These are phyloP conservation scores for Lepidium africanum DNA, from an alignment of 345 rosid species.

Conservation along the genomic window DNA sequence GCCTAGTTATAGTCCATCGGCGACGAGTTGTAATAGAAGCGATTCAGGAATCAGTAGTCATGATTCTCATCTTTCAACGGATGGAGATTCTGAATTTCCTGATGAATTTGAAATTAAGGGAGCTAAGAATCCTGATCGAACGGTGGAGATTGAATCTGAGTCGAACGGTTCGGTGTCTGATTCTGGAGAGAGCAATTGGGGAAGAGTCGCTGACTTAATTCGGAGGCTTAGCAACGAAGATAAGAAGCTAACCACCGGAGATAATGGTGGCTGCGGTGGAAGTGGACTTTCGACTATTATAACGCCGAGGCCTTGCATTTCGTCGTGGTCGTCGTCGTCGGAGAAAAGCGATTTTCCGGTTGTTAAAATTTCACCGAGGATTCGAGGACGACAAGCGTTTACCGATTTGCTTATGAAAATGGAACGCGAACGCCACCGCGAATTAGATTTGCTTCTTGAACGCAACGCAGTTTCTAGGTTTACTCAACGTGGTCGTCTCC, in stretches of 20 bases:
- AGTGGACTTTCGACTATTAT: constrained; percentile 5
- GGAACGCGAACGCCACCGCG: constrained; percentile 56
- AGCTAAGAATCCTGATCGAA: not conserved
- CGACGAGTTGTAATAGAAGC: not conserved
- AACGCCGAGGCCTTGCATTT: constrained; percentile 6
- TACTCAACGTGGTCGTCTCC: constrained; percentile 77
- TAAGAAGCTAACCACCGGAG: constrained; percentile 13
- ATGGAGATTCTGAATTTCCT: constrained; percentile 6
- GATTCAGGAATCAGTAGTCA: constrained; percentile 11
- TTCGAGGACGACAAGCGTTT: constrained; percentile 79
- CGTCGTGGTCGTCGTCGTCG: constrained; percentile 1
- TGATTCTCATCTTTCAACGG: not conserved
- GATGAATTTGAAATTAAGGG: constrained; percentile 2
- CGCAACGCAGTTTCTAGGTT: constrained; percentile 71
- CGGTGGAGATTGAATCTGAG: constrained; percentile 22
- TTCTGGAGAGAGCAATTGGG: constrained; percentile 39
- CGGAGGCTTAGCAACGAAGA: constrained; percentile 35
- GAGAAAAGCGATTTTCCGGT: constrained; percentile 20
- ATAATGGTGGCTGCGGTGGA: constrained; percentile 5
- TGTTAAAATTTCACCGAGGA: constrained; percentile 37
- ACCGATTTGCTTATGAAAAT: constrained; percentile 53
- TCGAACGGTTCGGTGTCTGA: constrained; percentile 15
- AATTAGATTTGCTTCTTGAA: constrained; percentile 41
- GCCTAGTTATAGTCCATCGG: not conserved
- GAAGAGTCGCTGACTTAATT: constrained; percentile 57